A percentile compares a stretch with the other conserved stretches of the same genome.
Conservation (phyloP, 805 yeast species). For the Cyberlindnera amylophila region DNA sequence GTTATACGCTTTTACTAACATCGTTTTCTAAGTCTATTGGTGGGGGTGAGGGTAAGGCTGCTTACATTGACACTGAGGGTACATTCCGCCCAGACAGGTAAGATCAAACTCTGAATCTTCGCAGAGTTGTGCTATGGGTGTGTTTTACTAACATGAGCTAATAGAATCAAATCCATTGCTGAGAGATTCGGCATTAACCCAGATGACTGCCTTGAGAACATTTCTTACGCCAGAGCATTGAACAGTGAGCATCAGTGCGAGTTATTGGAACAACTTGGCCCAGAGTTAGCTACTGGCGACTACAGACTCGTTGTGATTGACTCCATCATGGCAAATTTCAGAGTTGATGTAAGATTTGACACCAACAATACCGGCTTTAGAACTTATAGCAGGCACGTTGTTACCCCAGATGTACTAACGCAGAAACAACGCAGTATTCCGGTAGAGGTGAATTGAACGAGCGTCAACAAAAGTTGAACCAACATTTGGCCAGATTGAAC, state of each 20-base stretch:
- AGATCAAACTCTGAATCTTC: neutral
- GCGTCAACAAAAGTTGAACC: conserved; percentile 65
- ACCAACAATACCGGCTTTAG: no score
- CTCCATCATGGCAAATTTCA: conserved; percentile 74
- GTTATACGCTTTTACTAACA: neutral
- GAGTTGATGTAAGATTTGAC: conserved; percentile 50
- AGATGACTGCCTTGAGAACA: conserved; percentile 64
- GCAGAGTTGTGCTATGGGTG: neutral
- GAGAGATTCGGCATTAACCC: conserved; percentile 66
- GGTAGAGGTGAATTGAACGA: conserved; percentile 79
- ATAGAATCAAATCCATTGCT: conserved; percentile 57
- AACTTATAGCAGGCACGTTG: no score
- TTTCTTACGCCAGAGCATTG: conserved; percentile 71
- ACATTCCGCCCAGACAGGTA: conserved; percentile 65
- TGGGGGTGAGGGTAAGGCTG: conserved; percentile 79
- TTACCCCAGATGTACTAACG: conserved; percentile 4
- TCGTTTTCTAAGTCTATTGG: conserved; percentile 38
- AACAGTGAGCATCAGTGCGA: conserved; percentile 80
- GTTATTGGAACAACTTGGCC: conserved; percentile 61
- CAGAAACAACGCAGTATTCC: conserved; percentile 37
- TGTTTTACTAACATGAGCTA: neutral
- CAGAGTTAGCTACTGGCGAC: conserved; percentile 62
- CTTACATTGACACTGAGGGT: conserved; percentile 78
- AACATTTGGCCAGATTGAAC: conserved; percentile 47
- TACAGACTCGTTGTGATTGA: conserved; percentile 62